Evolutionary conservation across 2,329 filamentous ascomycete species (phyloP), one percentile per base, ranked within the genome.

Genomic region (Aspergillus tamarii): DNA sequence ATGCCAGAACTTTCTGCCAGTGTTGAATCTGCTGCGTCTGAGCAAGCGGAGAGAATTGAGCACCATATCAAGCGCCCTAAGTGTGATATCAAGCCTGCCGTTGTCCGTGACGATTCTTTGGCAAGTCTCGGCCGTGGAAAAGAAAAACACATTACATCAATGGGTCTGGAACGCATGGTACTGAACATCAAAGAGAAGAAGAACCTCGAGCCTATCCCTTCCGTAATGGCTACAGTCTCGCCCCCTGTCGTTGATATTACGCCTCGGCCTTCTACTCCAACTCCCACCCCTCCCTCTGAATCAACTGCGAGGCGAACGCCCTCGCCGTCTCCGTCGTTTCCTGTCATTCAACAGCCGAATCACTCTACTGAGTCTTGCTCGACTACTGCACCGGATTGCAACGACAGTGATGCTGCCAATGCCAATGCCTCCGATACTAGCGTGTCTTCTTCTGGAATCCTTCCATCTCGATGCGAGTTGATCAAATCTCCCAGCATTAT

Each of bases 101-200:
- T 81, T 11, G 75, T 89, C 84, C 72, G 87, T 74, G 76, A 85
- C 30, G 78, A 83, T 57, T 78, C 86, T 34, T 85, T 87, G 75
- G 68, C 78, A 26, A 89, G 87, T 77, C 86, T 91, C 64, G 91
- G 89, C 74, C 88, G 91, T 67, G 89, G 89, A 68, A 88, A 84
- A 61, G 91, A 95, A 76, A 91, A 92, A 73, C 94, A 97, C 80
- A 94, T 97, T 70, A 96, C 93, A n/a, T 93, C 94, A 8, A 87
- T 92, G 73, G 92, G 95, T 72, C 85, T 98, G 34, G 93, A 97
- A 79, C 96, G 96, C 82, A 96, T 98, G 87, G 92, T 97, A 48
- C 88, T 91, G 62, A 93, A 90, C 45, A 97, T 97, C 75, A 92
- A 96, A 78, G 91, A 95, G 79, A 93, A 92, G 79, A 88, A 89